phyloP scores from a whole-genome alignment of 2,329 filamentous ascomycete genomes.

The Ascochyta pisi region DNA sequence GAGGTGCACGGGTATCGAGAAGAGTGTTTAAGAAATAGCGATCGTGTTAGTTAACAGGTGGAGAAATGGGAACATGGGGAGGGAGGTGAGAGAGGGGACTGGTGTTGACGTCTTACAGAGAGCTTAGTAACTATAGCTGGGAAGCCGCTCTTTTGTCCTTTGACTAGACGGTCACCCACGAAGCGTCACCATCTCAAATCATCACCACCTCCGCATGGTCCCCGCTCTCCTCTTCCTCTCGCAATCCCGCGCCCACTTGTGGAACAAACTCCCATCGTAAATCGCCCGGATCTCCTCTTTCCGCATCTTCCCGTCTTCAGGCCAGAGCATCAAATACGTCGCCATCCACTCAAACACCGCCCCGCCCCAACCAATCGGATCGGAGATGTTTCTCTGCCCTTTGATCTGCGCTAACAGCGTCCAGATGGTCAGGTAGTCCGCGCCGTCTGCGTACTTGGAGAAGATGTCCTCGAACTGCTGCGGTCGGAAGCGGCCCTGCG shows the following conservation, averaged over 20 bases:
- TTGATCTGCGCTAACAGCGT: slow-evolving; percentile 51
- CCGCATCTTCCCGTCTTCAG: slow-evolving; percentile 61
- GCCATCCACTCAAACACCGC: slow-evolving; percentile 57
- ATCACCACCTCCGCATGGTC: slow-evolving; percentile 10
- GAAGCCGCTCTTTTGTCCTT: no score
- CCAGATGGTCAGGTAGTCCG: slow-evolving; percentile 48
- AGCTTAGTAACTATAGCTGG: no score
- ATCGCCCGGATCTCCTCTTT: slow-evolving; percentile 65
- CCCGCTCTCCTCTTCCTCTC: slow-evolving; percentile 13
- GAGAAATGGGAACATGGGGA: no score
- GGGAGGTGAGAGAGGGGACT: no score
- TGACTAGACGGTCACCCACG: no score
- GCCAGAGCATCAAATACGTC: slow-evolving; percentile 62
- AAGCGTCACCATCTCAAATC: no score
- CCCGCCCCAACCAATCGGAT: slow-evolving; percentile 57
- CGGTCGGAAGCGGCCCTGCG: slow-evolving; percentile 55
- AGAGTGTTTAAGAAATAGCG: no score
- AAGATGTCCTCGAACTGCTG: slow-evolving; percentile 59
- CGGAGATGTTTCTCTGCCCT: slow-evolving; percentile 50
- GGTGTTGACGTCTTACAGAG: no score
- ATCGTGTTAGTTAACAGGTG: no score
- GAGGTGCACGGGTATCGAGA: no score
- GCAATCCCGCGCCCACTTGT: slow-evolving; percentile 26
- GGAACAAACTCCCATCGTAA: slow-evolving; percentile 62
- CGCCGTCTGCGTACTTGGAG: slow-evolving; percentile 52